A percentile compares a stretch with the other conserved stretches of the same genome.
phyloP scores from a whole-genome alignment of 1,284 basidiomycete genomes.

The Peniophora sp. region DNA sequence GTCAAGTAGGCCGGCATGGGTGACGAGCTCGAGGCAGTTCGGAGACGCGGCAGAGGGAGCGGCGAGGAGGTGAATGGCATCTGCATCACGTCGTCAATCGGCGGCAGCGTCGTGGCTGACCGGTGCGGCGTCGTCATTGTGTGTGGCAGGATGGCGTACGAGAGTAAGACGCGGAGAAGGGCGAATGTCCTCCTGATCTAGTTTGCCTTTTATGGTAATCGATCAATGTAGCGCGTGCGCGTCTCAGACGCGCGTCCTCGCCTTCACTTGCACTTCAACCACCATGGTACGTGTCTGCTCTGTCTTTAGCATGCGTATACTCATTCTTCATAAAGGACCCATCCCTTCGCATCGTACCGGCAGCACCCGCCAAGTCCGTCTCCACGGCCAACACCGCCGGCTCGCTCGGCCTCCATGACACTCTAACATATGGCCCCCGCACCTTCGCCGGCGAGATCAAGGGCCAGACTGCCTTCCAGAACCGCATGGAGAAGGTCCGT shows the following conservation, averaged over 20 bases:
- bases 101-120: slow-evolving; percentile 34
- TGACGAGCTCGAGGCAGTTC: slow-evolving; percentile 14
- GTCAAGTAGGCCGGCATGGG: slow-evolving; percentile 15
- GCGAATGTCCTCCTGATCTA: not conserved
- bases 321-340: slow-evolving; percentile 36
- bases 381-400: slow-evolving; percentile 63
- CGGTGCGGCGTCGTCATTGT: slow-evolving; percentile 21
- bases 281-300: slow-evolving; percentile 9
- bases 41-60: slow-evolving; percentile 26
- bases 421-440: slow-evolving; percentile 67
- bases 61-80: slow-evolving; percentile 43
- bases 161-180: not conserved
- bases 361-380: slow-evolving; percentile 45
- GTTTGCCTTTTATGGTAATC: no score
- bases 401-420: slow-evolving; percentile 72
- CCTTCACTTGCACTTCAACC: slow-evolving; percentile 2
- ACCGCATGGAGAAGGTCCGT: slow-evolving; percentile 65
- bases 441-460: slow-evolving; percentile 66
- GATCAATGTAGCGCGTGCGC: not conserved
- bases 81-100: slow-evolving; percentile 54
- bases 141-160: not conserved
- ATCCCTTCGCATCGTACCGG: slow-evolving; percentile 63
- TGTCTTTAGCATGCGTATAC: not conserved
- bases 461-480: slow-evolving; percentile 45
- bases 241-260: not conserved